phyloP scores from a whole-genome alignment of 345 rosid genomes.

The Chamaenerion angustifolium region DNA sequence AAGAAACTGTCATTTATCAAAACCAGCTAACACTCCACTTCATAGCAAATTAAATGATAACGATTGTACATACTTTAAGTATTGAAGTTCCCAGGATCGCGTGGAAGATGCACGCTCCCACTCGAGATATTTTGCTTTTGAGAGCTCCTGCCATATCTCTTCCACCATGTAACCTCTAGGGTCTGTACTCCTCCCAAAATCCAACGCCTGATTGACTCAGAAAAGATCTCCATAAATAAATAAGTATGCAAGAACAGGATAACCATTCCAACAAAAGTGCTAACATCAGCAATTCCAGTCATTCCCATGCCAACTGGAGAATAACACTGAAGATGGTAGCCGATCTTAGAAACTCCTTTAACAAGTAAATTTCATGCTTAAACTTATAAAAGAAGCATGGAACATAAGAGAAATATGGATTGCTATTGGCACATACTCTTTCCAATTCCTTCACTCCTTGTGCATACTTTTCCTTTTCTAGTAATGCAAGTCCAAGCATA shows the following conservation, averaged over 20 bases:
- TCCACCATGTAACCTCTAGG: conserved; percentile 59
- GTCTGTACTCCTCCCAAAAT: conserved; percentile 66
- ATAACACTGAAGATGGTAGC: background rate
- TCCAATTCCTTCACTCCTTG: conserved; percentile 59
- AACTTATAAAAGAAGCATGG: no score
- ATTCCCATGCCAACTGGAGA: background rate
- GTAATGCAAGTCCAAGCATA: conserved; percentile 74
- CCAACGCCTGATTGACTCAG: conserved; percentile 59
- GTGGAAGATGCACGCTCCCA: conserved; percentile 61
- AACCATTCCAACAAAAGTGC: background rate
- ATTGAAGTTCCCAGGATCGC: conserved; percentile 63
- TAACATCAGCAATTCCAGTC: background rate
- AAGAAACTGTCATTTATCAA: background rate
- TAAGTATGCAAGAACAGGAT: no score
- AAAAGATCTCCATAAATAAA: no score
- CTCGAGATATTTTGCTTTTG: conserved; percentile 67
- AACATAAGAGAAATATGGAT: background rate
- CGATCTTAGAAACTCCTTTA: background rate
- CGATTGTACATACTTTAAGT: conserved; percentile 62
- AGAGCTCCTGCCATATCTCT: conserved; percentile 83
- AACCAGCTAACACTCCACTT: background rate
- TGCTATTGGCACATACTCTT: conserved; percentile 30
- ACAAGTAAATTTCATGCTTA: no score
- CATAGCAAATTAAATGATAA: background rate
- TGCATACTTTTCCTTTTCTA: conserved; percentile 31